Percentiles rank a stretch among this genome's conserved stretches.
Evolutionary conservation across 257 asterid genomes (phyloP).

Genomic region (Nicotiana sylvestris): DNA sequence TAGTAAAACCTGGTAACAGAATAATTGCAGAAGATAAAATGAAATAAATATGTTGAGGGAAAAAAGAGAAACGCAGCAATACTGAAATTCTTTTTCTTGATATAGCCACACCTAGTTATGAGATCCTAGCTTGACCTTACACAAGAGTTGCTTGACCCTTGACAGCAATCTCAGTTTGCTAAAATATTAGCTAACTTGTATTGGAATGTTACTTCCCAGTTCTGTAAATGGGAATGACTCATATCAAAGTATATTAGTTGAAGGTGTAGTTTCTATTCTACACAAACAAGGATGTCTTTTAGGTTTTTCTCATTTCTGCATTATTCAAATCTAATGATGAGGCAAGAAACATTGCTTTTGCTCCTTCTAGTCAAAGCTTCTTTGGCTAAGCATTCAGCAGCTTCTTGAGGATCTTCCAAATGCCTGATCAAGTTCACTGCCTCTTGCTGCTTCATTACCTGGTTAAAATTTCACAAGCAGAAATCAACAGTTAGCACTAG

Average conservation of each 20-base stretch:
- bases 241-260: background rate
- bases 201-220: background rate
- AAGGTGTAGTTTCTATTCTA: background rate
- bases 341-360: slow-evolving; percentile 47
- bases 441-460: slow-evolving; percentile 67
- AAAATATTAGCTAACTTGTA: background rate
- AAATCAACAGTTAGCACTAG: background rate
- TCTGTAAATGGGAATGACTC: slow-evolving; percentile 2
- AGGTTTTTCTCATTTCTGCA: background rate
- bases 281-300: too few relatives aligned
- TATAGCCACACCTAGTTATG: background rate
- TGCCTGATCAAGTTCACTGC: slow-evolving; percentile 62
- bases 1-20: background rate
- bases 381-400: slow-evolving; percentile 58
- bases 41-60: background rate
- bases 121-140: slow-evolving; percentile 12
- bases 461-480: background rate
- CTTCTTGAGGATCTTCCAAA: slow-evolving; percentile 56
- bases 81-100: background rate
- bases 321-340: slow-evolving; percentile 51
- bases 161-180: background rate
- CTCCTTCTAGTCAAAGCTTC: slow-evolving; percentile 55
- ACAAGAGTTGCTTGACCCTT: slow-evolving; percentile 4
- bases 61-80: background rate
- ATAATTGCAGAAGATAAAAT: background rate